Percentiles rank a stretch among this genome's conserved stretches.
Evolutionary conservation across 2,329 filamentous ascomycete genomes (phyloP).

Genomic region (Beauveria scarabaeidicola): DNA sequence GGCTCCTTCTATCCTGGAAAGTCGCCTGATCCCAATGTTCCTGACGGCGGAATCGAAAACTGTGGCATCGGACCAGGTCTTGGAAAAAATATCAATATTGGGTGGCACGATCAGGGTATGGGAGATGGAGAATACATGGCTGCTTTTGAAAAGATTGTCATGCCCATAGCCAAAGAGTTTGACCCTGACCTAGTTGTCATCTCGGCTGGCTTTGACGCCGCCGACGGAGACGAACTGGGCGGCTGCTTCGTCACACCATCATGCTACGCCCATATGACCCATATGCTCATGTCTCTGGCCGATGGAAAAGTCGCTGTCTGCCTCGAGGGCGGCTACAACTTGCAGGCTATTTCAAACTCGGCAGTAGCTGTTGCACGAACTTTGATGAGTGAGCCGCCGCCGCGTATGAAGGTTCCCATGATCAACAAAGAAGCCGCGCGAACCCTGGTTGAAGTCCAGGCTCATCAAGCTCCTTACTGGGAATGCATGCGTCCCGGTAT

Average conservation of each 20-base stretch:
- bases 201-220: conserved; percentile 92
- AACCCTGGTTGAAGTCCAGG: conserved; percentile 50
- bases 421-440: conserved; percentile 49
- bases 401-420: conserved; percentile 46
- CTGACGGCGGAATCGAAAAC: conserved; percentile 54
- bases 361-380: conserved; percentile 86
- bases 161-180: conserved; percentile 93
- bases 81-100: conserved; percentile 59
- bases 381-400: conserved; percentile 89
- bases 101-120: conserved; percentile 68
- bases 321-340: conserved; percentile 92
- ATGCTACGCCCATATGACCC: conserved; percentile 97
- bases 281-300: conserved; percentile 95
- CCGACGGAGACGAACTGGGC: conserved; percentile 84
- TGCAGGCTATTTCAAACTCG: conserved; percentile 84
- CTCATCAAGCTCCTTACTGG: conserved; percentile 67
- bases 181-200: conserved; percentile 91
- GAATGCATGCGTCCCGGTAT: conserved; percentile 71
- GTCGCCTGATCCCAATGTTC: conserved; percentile 46
- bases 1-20: conserved; percentile 77
- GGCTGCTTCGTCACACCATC: conserved; percentile 85
- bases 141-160: conserved; percentile 90
- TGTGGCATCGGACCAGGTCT: conserved; percentile 46
- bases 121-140: conserved; percentile 95
- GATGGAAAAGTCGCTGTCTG: conserved; percentile 85